Evolutionary conservation across 768 basidiomycete genomes (phyloP).

Genomic region (Leucogyrophana mollusca): DNA sequence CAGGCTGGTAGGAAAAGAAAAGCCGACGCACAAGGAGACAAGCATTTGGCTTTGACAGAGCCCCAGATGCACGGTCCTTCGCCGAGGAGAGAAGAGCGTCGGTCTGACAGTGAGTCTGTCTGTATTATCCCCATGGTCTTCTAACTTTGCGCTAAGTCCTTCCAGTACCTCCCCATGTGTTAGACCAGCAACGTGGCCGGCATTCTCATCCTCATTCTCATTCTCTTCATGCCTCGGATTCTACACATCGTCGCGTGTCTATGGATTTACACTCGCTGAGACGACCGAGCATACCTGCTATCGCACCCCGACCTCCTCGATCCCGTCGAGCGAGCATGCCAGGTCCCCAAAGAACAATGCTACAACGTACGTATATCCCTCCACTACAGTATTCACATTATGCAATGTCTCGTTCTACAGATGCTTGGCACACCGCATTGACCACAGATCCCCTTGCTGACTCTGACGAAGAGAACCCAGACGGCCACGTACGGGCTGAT

Average conservation of each 20-base stretch:
- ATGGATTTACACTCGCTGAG: constrained; percentile 24
- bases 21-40: constrained; percentile 6
- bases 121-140: constrained; percentile 2
- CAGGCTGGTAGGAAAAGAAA: constrained; percentile 10
- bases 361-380: constrained; percentile 55
- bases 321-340: constrained; percentile 23
- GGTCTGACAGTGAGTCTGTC: constrained; percentile 23
- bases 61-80: background rate
- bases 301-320: constrained; percentile 22
- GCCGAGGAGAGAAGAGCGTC: constrained; percentile 20
- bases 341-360: constrained; percentile 47
- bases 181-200: constrained; percentile 26
- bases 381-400: constrained; percentile 8
- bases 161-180: constrained; percentile 14
- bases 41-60: too few relatives aligned
- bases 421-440: constrained; percentile 69
- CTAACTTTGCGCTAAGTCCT: constrained; percentile 14
- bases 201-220: constrained; percentile 11
- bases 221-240: constrained; percentile 6
- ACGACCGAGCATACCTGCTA: constrained; percentile 17
- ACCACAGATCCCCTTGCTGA: constrained; percentile 71
- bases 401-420: constrained; percentile 34
- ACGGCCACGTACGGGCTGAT: constrained; percentile 64
- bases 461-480: constrained; percentile 69
- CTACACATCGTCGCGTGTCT: constrained; percentile 22